Evolutionary conservation across 495 filamentous ascomycete species (phyloP), one percentile per base, ranked within the genome.

Genomic region (Cladorrhinum samala): DNA sequence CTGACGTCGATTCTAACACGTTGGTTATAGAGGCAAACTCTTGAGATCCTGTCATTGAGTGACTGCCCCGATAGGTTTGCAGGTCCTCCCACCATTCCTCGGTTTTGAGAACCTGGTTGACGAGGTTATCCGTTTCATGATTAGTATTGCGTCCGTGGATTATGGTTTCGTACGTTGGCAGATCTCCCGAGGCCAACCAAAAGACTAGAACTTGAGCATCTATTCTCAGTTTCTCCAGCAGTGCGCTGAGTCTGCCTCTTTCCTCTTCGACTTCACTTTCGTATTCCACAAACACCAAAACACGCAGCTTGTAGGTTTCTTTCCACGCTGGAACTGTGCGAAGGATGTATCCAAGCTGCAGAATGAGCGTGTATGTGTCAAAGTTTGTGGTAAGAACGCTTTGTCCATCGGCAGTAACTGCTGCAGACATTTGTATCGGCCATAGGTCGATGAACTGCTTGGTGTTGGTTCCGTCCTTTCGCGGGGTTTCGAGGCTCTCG

Each of bases 391-490:
- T 95, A 42, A 89, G 63, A 16, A 92, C 78, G 60, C 84, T 91
- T 55, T 84, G 80, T 11, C 69, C 70, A 11, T 81, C 83, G 9
- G 83, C 76, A 2, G 75, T 71, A 41, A 93, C 79, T 54, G 90
- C 88, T 25, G 89, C 89, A 9, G 87, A 89, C 80, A 83, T 83
- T 52, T 83, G 89, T 53, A 94, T 91, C 0, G 89, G 89, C 89
- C 89, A 95, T 9, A 95, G 72, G 57, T 95, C 89, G 49, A 95
- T 91, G 56, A 83, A 92, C 58, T 84, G 87, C 65, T 93, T 93
- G 2, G 68, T 71, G 43, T 84, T 77, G 23, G 63, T 61, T 6
- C 74, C 77, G 41, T 81, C 70, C 3, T 74, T 65, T 37, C 75
- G 65, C 0, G 89, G 88, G 2, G 89, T 73, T 60, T 92, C 87